phyloP scores from a whole-genome alignment of 208 protist species.

The Acanthamoeba healyi region DNA sequence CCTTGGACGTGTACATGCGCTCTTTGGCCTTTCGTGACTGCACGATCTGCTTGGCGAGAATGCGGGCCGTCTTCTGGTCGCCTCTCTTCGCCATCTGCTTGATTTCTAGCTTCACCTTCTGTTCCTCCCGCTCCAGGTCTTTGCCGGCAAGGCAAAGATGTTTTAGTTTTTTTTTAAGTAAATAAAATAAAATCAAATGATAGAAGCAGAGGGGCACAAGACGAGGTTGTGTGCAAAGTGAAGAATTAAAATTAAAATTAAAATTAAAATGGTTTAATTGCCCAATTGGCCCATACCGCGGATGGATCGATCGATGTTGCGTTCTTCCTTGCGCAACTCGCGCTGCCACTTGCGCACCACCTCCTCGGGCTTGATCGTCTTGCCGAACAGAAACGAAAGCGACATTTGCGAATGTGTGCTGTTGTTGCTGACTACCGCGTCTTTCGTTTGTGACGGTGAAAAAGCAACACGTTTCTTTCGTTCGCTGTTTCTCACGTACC shows the following conservation, averaged over 20 bases:
- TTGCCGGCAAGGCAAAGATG: not conserved
- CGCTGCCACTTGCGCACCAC: constrained; percentile 56
- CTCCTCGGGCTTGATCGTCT: constrained; percentile 46
- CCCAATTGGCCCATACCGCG: not conserved
- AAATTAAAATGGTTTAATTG: not conserved
- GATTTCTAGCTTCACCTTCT: constrained; percentile 61
- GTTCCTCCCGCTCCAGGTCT: constrained; percentile 56
- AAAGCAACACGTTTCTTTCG: too few species aligned
- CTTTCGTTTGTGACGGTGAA: too few species aligned
- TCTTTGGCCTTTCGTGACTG: constrained; percentile 65
- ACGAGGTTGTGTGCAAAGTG: constrained; percentile 26
- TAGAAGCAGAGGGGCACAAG: not conserved
- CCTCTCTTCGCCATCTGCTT: not conserved
- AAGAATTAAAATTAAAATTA: constrained; percentile 35
- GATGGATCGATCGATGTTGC: constrained; percentile 44
- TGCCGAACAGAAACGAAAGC: constrained; percentile 65
- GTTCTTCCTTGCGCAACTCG: constrained; percentile 53
- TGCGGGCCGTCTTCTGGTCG: not conserved
- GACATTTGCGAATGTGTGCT: too few species aligned
- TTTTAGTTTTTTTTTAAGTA: not conserved
- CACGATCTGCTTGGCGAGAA: constrained; percentile 66
- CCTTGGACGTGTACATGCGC: constrained; percentile 65
- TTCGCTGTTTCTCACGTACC: too few species aligned
- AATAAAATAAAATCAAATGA: not conserved
- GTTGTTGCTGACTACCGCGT: too few species aligned